A percentile compares a stretch with the other conserved stretches of the same genome.
These are phyloP conservation scores for Trichoderma erinaceum DNA, from an alignment of 495 filamentous ascomycete species.

Conservation along the genomic window DNA sequence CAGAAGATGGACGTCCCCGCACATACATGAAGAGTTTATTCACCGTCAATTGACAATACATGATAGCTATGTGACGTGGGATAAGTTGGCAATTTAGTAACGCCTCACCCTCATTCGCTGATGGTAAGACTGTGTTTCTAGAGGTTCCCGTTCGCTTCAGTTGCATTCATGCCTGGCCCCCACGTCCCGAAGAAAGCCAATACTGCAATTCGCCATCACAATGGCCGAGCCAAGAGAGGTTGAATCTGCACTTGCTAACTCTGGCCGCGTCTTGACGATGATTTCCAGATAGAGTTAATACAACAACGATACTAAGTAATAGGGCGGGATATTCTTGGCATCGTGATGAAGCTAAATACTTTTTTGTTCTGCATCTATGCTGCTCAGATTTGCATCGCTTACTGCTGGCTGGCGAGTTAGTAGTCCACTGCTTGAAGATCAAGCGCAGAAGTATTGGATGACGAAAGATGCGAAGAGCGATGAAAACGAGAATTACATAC, in stretches of 20 bases:
- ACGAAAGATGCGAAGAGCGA: slow-evolving; percentile 31
- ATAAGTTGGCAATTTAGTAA: slow-evolving; percentile 20
- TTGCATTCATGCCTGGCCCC: slow-evolving; percentile 47
- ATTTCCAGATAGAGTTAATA: not conserved
- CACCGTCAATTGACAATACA: slow-evolving; percentile 28
- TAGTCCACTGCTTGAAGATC: slow-evolving; percentile 32
- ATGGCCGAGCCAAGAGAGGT: slow-evolving; percentile 48
- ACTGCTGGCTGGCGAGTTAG: slow-evolving; percentile 30
- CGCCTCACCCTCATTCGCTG: slow-evolving; percentile 27
- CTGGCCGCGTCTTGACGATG: not conserved
- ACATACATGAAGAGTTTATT: slow-evolving; percentile 48
- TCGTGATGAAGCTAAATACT: not conserved
- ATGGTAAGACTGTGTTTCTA: slow-evolving; percentile 39
- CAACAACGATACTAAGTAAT: not conserved
- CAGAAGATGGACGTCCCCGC: slow-evolving; percentile 50
- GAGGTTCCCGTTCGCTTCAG: slow-evolving; percentile 47
- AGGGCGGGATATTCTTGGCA: not conserved
- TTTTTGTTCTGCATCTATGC: slow-evolving; percentile 15
- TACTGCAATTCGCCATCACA: slow-evolving; percentile 33
- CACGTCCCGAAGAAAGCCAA: slow-evolving; percentile 56
- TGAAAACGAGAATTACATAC: slow-evolving; percentile 3
- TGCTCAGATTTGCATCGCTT: slow-evolving; percentile 25
- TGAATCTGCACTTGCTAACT: slow-evolving; percentile 24
- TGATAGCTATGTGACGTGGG: slow-evolving; percentile 47
- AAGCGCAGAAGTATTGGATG: slow-evolving; percentile 20